Base-by-base conservation (phyloP, 129 eudicot species). In the Pulicaria dysenterica region DNA sequence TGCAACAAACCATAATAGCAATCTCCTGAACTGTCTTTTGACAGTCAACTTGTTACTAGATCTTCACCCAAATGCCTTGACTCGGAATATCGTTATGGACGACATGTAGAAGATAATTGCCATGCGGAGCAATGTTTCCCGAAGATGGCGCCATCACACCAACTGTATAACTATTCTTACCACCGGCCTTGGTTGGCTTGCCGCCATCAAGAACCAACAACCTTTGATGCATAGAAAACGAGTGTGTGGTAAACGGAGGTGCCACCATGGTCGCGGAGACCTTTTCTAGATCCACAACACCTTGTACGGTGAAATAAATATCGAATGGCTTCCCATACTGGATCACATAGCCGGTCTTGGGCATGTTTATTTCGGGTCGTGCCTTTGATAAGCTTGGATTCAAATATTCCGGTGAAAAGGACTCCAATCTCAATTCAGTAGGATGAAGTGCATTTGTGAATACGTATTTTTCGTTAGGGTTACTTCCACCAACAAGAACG, bases 151-250 rank as follows among this genome's bases (percentile, higher is more conserved):
- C n/a, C 0, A 47, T 75, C 24, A 63, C 73, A 54, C 16, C 53
- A 10, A 75, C 58, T 41, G 43, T 41, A 19, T 75, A 75, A 0
- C 48, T 75, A 16, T 64, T 51, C 40, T 65, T 75, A 0, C 88
- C 87, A 1, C 73, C 40, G 3, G 37, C 14, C 55, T 75, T 75
- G 48, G 39, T 7, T 6, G 79, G 5, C 14, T 6, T 7, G 0
- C 74, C 51, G 9, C 50, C 31, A 44, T 67, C 80, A 0, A 76
- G 80, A 3, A 56, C 51, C 59, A 76, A 0, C 50, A 67, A 36
- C 10, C 80, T 57, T 67, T 76, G 74, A 57, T 76, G 67, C 80
- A 76, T 76, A 8, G 80, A 76, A 76, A 67, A 76, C 3, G 80
- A 76, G 42, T 76, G 80, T 12, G 80, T 76, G 68, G 67, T 76